Percentiles rank a stretch among this genome's conserved stretches.
phyloP scores from a whole-genome alignment of 495 filamentous ascomycete species.

The Chaetomium cochliodes region DNA sequence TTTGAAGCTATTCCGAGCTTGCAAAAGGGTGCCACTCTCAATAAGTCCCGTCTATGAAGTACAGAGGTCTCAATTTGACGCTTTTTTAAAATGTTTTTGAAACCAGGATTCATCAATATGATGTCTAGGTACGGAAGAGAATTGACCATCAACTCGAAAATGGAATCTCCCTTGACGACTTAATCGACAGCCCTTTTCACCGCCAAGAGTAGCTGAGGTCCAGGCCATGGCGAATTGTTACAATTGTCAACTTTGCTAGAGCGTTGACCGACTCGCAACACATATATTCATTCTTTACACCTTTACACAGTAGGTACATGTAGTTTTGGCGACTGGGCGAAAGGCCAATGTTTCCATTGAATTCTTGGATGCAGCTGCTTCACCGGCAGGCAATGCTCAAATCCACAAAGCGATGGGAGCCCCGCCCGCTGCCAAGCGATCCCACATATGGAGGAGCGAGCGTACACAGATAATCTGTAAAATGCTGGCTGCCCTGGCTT shows the following conservation, averaged over 20 bases:
- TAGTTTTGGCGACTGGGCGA: no score
- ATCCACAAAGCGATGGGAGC: neutral
- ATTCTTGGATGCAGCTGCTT: neutral
- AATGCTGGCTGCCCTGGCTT: neutral
- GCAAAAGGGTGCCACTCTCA: neutral
- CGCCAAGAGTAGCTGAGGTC: neutral
- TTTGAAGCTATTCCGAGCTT: constrained; percentile 5
- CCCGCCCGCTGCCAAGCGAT: neutral
- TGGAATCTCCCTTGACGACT: neutral
- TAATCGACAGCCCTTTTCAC: neutral
- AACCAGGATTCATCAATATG: neutral
- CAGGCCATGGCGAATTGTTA: neutral
- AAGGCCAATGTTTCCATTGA: neutral
- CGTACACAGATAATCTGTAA: no score
- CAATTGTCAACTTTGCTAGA: neutral
- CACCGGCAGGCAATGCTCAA: neutral
- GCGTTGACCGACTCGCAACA: neutral
- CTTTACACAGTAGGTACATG: no score
- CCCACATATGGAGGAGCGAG: no score
- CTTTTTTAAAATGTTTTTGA: no score
- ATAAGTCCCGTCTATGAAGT: no score
- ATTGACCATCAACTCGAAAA: neutral
- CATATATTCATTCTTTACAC: neutral
- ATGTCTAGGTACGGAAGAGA: neutral
- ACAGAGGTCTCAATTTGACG: no score